A percentile compares a stretch with the other conserved stretches of the same genome.
Conservation (phyloP, 1,284 basidiomycete genomes). For the Phellopilus nigrolimitatus region DNA sequence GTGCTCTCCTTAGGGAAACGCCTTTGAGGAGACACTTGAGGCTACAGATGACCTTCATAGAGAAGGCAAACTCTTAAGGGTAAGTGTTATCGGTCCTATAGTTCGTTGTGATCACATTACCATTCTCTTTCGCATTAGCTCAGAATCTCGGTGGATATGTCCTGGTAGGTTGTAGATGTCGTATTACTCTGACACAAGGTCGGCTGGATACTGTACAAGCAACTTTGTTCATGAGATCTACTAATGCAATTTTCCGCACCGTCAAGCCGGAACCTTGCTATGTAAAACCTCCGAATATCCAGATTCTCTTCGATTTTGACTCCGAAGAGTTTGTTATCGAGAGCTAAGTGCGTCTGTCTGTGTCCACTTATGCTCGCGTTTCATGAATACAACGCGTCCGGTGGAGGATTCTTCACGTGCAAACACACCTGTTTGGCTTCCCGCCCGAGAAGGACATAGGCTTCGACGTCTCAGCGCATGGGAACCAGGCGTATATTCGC, state of each 20-base stretch:
- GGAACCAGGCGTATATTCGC: neutral
- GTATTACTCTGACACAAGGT: too few species aligned
- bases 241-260: too few species aligned
- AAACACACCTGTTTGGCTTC: conserved; percentile 26
- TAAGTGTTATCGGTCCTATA: neutral
- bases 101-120: neutral
- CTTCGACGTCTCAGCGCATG: conserved; percentile 4
- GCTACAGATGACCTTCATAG: conserved; percentile 46
- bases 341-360: neutral
- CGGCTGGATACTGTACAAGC: too few species aligned
- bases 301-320: conserved; percentile 31
- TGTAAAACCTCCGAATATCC: conserved; percentile 57
- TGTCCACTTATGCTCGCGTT: conserved; percentile 20
- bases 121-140: conserved; percentile 43
- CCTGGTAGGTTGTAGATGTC: too few species aligned
- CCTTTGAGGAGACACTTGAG: conserved; percentile 44
- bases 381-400: conserved; percentile 24
- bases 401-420: conserved; percentile 40
- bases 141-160: too few species aligned
- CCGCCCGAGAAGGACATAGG: neutral
- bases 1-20: conserved; percentile 45
- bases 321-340: too few species aligned
- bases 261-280: too few species aligned
- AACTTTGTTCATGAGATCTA: too few species aligned
- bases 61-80: conserved; percentile 32